These are phyloP conservation scores for Pseudogymnoascus verrucosus DNA, from an alignment of 2,329 filamentous ascomycete genomes.

Conservation along the genomic window DNA sequence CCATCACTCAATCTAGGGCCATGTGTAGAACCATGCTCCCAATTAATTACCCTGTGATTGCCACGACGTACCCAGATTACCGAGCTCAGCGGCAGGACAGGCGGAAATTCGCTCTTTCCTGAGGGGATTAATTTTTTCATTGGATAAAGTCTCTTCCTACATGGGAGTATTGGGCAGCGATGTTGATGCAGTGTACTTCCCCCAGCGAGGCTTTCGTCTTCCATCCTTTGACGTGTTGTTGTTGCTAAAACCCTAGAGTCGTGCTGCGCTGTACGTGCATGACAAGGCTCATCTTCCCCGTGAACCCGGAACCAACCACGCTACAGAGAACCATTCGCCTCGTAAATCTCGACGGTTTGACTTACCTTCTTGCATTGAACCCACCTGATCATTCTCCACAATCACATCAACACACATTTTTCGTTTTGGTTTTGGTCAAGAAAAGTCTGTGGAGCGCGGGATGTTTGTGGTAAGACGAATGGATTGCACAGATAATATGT, in stretches of 20 bases:
- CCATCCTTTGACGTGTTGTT: conserved; percentile 1
- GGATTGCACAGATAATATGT: conserved; percentile 1
- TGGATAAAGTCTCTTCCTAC: background rate
- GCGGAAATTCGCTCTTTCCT: background rate
- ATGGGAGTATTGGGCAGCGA: conserved; percentile 6
- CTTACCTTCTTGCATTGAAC: conserved; percentile 4
- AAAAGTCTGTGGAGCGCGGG: background rate
- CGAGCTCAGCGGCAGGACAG: background rate
- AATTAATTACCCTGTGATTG: background rate
- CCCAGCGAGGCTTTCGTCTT: background rate
- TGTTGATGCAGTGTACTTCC: background rate
- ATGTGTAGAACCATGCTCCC: conserved; percentile 4
- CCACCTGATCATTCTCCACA: conserved; percentile 4
- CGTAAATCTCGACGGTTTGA: background rate
- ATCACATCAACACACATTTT: background rate
- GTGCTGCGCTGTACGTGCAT: conserved; percentile 8
- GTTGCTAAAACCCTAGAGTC: background rate
- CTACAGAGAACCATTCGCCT: background rate
- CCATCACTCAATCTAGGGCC: conserved; percentile 1
- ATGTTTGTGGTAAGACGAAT: conserved; percentile 2
- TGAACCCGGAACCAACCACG: conserved; percentile 5
- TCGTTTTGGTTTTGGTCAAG: background rate
- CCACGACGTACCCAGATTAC: conserved; percentile 1
- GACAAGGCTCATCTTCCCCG: conserved; percentile 6
- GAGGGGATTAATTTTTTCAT: background rate